A percentile compares a stretch with the other conserved stretches of the same genome.
Conservation (phyloP, 768 basidiomycete genomes). For the Naematelia aurantialba region DNA sequence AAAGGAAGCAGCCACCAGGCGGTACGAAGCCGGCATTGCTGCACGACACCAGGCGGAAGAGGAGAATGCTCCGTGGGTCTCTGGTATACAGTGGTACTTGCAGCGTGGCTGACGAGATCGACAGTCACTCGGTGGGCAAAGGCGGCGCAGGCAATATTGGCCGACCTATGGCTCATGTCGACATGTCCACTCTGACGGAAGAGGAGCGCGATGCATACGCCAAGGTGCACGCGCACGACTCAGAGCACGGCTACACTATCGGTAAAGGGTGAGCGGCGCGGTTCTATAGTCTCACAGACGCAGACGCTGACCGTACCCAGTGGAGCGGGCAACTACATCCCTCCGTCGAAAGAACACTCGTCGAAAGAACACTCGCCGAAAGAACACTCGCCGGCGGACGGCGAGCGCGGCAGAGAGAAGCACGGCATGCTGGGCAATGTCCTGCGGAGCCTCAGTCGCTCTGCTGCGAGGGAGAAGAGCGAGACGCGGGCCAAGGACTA, state of each 20-base stretch:
- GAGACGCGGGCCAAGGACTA: conserved; percentile 4
- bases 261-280: conserved; percentile 42
- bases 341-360: background rate
- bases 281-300: background rate
- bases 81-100: too few species aligned
- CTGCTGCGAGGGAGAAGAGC: conserved; percentile 26
- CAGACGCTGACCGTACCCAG: conserved; percentile 14
- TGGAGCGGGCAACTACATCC: conserved; percentile 36
- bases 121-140: conserved; percentile 23
- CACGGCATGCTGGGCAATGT: conserved; percentile 43
- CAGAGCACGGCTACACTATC: conserved; percentile 17
- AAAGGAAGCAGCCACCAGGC: conserved; percentile 31
- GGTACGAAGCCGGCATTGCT: conserved; percentile 35
- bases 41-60: conserved; percentile 34
- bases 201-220: conserved; percentile 44
- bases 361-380: conserved; percentile 11
- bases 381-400: conserved; percentile 19
- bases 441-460: conserved; percentile 38
- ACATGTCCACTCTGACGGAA: conserved; percentile 29
- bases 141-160: conserved; percentile 33
- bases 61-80: conserved; percentile 32
- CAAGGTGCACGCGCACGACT: conserved; percentile 33
- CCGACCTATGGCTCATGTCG: conserved; percentile 22
- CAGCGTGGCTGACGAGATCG: conserved; percentile 15
- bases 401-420: conserved; percentile 30